These are phyloP conservation scores for Trichoderma lentiforme DNA, from an alignment of 2,329 filamentous ascomycete species.

Conservation along the genomic window DNA sequence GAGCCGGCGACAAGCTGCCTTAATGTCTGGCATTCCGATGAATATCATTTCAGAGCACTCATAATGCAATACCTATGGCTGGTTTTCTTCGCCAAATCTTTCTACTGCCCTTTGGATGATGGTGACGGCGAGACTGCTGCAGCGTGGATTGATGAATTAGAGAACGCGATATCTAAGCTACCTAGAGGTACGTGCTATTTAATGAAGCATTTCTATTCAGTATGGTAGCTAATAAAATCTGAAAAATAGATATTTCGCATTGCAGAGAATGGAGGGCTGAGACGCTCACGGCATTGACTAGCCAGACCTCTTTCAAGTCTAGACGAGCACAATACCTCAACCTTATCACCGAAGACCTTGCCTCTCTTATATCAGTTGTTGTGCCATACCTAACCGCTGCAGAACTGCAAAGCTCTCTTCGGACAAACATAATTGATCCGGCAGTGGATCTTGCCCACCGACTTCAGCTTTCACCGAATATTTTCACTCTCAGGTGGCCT, in stretches of 20 bases:
- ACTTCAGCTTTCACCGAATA: conserved; percentile 34
- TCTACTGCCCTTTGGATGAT: conserved; percentile 37
- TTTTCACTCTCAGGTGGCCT: conserved; percentile 38
- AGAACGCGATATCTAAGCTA: conserved; percentile 33
- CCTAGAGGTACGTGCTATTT: conserved; percentile 29
- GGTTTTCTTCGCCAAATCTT: conserved; percentile 35
- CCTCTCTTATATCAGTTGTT: conserved; percentile 30
- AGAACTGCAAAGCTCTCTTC: conserved; percentile 34
- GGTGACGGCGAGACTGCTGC: conserved; percentile 29
- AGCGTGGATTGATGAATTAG: conserved; percentile 34
- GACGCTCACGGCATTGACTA: conserved; percentile 34
- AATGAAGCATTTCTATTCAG: neutral
- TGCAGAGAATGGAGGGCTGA: conserved; percentile 39
- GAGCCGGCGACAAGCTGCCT: conserved; percentile 35
- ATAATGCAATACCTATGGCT: conserved; percentile 40
- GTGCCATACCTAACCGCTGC: conserved; percentile 27
- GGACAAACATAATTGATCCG: conserved; percentile 34
- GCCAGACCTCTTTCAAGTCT: conserved; percentile 31
- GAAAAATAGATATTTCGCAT: conserved; percentile 30
- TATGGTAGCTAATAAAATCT: neutral
- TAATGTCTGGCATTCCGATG: conserved; percentile 31
- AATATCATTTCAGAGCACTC: conserved; percentile 35
- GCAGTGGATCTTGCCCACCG: conserved; percentile 36
- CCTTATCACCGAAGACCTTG: conserved; percentile 34
- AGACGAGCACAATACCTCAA: conserved; percentile 29